Percentiles rank a stretch among this genome's conserved stretches.
Conservation (phyloP, 371 early-diverging fungal species). For the Entomophthora muscae region DNA sequence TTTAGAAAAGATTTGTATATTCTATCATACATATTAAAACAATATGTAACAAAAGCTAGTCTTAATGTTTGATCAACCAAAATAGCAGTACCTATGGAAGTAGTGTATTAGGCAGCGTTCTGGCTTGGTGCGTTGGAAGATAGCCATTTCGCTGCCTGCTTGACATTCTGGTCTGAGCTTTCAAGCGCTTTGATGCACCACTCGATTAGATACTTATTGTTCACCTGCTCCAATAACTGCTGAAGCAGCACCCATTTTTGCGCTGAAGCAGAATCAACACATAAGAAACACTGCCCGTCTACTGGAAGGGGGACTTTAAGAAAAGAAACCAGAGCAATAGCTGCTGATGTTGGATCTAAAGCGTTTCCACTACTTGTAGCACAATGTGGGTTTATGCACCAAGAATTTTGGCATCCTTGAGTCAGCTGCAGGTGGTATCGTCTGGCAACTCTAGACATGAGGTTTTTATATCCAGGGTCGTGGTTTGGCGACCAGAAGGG, state of each 20-base stretch:
- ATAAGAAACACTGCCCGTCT: slow-evolving; percentile 25
- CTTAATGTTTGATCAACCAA: too few species aligned
- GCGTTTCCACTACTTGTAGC: slow-evolving; percentile 29
- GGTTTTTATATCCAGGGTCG: slow-evolving; percentile 54
- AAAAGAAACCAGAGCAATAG: slow-evolving; percentile 29
- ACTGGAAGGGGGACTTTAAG: slow-evolving; percentile 16
- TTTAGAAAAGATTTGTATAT: too few species aligned
- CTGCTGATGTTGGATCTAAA: slow-evolving; percentile 51
- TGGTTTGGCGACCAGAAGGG: slow-evolving; percentile 63
- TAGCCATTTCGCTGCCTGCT: slow-evolving; percentile 37
- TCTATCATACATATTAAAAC: too few species aligned
- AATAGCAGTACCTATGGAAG: too few species aligned
- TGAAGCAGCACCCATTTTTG: slow-evolving; percentile 30
- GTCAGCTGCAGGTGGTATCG: slow-evolving; percentile 58
- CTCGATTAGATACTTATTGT: slow-evolving; percentile 22
- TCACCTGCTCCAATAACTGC: slow-evolving; percentile 12
- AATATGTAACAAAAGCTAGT: too few species aligned
- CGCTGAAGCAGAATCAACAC: slow-evolving; percentile 41
- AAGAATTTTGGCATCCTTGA: slow-evolving; percentile 46
- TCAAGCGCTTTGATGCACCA: slow-evolving; percentile 30
- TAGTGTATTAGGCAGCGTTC: too few species aligned
- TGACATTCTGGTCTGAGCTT: slow-evolving; percentile 29
- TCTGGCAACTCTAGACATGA: slow-evolving; percentile 47
- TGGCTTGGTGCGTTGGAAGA: slow-evolving; percentile 31
- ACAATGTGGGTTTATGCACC: slow-evolving; percentile 57